Conservation (phyloP, 495 filamentous ascomycete genomes). For the Penicillium psychrofluorescens region DNA sequence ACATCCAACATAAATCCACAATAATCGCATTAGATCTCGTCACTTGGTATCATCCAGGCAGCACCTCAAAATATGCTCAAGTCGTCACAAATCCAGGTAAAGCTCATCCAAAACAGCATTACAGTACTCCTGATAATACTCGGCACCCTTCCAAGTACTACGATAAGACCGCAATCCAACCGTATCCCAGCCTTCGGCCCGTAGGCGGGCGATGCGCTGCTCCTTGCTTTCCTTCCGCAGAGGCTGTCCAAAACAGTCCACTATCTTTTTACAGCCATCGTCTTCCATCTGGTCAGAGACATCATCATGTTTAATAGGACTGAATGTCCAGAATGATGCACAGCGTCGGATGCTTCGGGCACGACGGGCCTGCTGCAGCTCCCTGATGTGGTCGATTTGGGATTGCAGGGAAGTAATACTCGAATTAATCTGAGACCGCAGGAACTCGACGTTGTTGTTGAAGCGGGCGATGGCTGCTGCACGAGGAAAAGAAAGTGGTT, state of each 20-base stretch:
- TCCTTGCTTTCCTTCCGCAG: constrained; percentile 21
- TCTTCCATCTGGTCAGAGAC: background rate
- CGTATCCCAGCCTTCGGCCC: constrained; percentile 25
- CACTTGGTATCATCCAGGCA: too few relatives aligned
- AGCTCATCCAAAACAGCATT: constrained; percentile 26
- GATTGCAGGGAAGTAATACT: constrained; percentile 16
- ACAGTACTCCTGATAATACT: constrained; percentile 30
- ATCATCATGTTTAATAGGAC: constrained; percentile 11
- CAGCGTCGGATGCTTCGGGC: constrained; percentile 16
- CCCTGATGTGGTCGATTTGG: constrained; percentile 15
- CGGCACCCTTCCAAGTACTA: constrained; percentile 30
- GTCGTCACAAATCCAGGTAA: constrained; percentile 9
- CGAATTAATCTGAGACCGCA: constrained; percentile 17
- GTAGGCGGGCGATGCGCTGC: constrained; percentile 27
- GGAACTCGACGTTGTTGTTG: constrained; percentile 16
- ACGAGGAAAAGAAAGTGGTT: background rate
- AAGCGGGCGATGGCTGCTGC: constrained; percentile 9
- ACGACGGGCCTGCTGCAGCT: constrained; percentile 20
- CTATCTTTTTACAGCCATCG: background rate
- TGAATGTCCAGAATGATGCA: constrained; percentile 37
- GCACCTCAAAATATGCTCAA: background rate
- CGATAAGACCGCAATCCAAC: constrained; percentile 22
- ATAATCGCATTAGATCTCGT: too few relatives aligned
- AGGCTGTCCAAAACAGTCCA: constrained; percentile 15
- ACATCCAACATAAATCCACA: too few relatives aligned